phyloP scores from a whole-genome alignment of 768 basidiomycete genomes.

The Serendipita sp. region DNA sequence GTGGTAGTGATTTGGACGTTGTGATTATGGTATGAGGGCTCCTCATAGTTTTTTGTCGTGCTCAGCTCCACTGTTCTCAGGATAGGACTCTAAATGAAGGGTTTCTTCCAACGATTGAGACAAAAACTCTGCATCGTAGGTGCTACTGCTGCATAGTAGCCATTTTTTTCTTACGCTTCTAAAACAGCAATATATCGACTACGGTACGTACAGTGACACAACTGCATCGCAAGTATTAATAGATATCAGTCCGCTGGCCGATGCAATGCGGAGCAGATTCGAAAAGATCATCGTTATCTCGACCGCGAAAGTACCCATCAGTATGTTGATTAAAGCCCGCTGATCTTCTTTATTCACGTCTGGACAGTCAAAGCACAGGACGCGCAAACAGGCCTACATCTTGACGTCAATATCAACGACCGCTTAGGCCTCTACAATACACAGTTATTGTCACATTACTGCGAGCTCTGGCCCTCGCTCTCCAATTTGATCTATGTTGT shows the following conservation, averaged over 20 bases:
- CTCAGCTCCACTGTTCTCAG: neutral
- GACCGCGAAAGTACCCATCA: slow-evolving; percentile 28
- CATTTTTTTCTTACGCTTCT: neutral
- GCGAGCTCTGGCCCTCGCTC: slow-evolving; percentile 24
- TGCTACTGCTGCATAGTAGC: neutral
- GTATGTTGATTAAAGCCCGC: slow-evolving; percentile 14
- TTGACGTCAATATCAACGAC: slow-evolving; percentile 50
- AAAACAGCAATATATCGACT: neutral
- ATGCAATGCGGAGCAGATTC: neutral
- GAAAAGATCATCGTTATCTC: slow-evolving; percentile 18
- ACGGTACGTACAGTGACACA: neutral
- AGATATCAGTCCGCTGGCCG: neutral
- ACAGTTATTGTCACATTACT: slow-evolving; percentile 34
- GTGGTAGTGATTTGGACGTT: slow-evolving; percentile 34
- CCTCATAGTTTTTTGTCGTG: neutral
- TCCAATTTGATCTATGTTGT: slow-evolving; percentile 28
- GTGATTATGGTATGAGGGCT: slow-evolving; percentile 29
- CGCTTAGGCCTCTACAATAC: slow-evolving; percentile 40
- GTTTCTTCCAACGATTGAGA: neutral
- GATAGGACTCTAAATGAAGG: neutral
- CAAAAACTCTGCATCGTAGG: neutral
- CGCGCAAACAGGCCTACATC: slow-evolving; percentile 22
- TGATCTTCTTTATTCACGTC: no score
- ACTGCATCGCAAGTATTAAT: neutral
- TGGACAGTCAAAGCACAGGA: slow-evolving; percentile 36